Conservation (phyloP, 192 early-diverging fungal genomes). For the Backusella luteola region DNA sequence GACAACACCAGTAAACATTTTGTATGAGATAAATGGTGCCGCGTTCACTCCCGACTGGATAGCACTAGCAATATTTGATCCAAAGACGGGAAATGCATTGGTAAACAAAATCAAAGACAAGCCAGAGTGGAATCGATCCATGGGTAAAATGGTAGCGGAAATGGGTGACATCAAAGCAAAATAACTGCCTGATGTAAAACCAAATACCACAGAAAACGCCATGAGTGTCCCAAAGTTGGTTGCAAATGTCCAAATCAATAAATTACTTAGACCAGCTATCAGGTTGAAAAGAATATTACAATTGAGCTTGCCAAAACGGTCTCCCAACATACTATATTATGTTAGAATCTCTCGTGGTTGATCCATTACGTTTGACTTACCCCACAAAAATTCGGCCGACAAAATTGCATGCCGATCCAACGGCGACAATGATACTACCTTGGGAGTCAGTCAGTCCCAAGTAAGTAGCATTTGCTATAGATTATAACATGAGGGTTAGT, state of each 20-base stretch:
- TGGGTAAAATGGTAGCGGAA: constrained; percentile 12
- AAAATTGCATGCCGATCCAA: constrained; percentile 21
- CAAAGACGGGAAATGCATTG: constrained; percentile 29
- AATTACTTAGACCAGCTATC: constrained; percentile 21
- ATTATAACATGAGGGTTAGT: background rate
- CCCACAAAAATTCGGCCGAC: constrained; percentile 29
- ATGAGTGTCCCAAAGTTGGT: constrained; percentile 25
- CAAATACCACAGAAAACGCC: constrained; percentile 33
- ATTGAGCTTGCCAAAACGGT: constrained; percentile 33
- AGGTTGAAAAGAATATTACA: constrained; percentile 26
- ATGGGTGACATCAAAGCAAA: constrained; percentile 37
- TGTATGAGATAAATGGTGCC: constrained; percentile 31
- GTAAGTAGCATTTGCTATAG: constrained; percentile 17
- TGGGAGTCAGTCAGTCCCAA: constrained; percentile 24
- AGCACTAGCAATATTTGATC: constrained; percentile 34
- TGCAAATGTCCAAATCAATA: constrained; percentile 38
- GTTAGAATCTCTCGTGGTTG: background rate
- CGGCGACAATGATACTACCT: constrained; percentile 21
- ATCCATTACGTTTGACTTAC: background rate
- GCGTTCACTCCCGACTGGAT: constrained; percentile 30
- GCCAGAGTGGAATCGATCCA: constrained; percentile 26
- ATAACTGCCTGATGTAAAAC: constrained; percentile 31
- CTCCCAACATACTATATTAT: background rate
- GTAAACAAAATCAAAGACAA: constrained; percentile 22
- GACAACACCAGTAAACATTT: constrained; percentile 39